phyloP scores from a whole-genome alignment of 208 protist species.

The Endotrypanum monterogeii region DNA sequence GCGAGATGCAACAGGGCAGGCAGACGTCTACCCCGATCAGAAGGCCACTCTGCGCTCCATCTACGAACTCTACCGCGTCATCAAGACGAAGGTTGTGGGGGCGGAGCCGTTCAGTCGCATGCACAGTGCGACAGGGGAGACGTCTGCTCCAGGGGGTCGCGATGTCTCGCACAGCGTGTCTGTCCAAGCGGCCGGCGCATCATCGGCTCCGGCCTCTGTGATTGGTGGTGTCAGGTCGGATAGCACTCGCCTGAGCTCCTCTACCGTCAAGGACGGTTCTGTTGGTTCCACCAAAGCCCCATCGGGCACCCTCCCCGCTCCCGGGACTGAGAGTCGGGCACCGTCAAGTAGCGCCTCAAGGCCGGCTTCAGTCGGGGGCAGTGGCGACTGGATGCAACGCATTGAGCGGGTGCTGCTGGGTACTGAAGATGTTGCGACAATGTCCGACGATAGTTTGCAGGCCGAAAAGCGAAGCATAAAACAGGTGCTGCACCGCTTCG shows the following conservation, averaged over 20 bases:
- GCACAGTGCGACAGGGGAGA: conserved; percentile 13
- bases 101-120: conserved; percentile 29
- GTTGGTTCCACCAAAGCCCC: neutral
- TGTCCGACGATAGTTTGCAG: conserved; percentile 58
- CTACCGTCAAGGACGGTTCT: conserved; percentile 12
- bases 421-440: conserved; percentile 41
- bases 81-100: conserved; percentile 59
- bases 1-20: conserved; percentile 62
- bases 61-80: conserved; percentile 85
- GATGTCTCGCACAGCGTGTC: conserved; percentile 24
- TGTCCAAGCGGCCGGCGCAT: conserved; percentile 10
- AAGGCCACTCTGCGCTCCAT: conserved; percentile 76
- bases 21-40: conserved; percentile 63
- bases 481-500: conserved; percentile 79
- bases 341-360: neutral
- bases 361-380: neutral
- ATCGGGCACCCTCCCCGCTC: neutral
- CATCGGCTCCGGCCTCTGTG: conserved; percentile 4
- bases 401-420: conserved; percentile 47
- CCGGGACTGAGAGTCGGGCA: neutral
- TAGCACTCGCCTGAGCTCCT: conserved; percentile 12
- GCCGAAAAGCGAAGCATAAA: conserved; percentile 78
- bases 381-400: conserved; percentile 25
- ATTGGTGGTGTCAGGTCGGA: conserved; percentile 11
- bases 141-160: conserved; percentile 7